phyloP scores from a whole-genome alignment of 192 early-diverging fungal species.

The Neocallimastix lanati region DNA sequence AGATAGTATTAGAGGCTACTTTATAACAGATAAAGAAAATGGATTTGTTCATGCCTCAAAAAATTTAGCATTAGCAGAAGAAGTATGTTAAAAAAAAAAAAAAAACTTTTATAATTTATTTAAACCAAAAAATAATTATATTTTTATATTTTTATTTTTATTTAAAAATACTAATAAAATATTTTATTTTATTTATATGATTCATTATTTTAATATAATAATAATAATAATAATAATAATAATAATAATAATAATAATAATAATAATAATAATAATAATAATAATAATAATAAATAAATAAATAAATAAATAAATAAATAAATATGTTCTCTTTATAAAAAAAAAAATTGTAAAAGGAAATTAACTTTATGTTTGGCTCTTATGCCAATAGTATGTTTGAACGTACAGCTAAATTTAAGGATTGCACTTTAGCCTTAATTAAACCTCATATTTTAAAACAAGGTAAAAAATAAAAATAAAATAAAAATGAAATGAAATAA shows the following conservation, averaged over 20 bases:
- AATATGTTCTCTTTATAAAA: too few species aligned
- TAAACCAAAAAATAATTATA: too few species aligned
- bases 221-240: too few species aligned
- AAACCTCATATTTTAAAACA: slow-evolving; percentile 27
- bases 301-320: too few species aligned
- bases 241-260: too few species aligned
- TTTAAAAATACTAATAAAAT: too few species aligned
- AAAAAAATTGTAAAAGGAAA: neutral
- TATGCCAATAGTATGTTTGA: neutral
- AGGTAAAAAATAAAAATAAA: too few species aligned
- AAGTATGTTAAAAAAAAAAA: neutral
- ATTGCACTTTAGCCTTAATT: slow-evolving; percentile 27
- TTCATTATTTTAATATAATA: too few species aligned
- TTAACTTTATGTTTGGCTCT: neutral
- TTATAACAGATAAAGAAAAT: neutral
- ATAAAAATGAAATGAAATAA: too few species aligned
- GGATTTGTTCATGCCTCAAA: neutral
- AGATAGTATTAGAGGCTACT: neutral
- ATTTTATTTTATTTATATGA: too few species aligned
- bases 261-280: too few species aligned
- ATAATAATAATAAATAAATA: too few species aligned
- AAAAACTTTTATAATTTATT: neutral
- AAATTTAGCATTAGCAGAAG: neutral
- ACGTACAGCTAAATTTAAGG: slow-evolving; percentile 18
- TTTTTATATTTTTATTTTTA: neutral